Evolutionary conservation across 2,329 filamentous ascomycete genomes (phyloP).

Genomic region (Venturia aucupariae): DNA sequence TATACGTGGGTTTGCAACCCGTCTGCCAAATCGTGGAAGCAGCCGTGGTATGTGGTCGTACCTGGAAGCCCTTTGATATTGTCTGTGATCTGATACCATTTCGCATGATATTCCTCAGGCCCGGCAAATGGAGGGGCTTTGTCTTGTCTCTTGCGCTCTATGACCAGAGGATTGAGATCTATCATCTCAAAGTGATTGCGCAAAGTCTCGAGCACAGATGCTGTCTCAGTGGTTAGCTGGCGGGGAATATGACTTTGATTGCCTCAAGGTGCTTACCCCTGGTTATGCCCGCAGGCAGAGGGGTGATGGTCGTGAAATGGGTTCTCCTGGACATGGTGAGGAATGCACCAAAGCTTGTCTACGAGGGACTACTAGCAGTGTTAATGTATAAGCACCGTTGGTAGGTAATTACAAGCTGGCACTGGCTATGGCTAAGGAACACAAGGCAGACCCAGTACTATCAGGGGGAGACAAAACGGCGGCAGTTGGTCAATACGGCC

Average conservation of each 20-base stretch:
- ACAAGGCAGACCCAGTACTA: too few relatives aligned
- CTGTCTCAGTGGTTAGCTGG: conserved; percentile 18
- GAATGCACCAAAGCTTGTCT: too few relatives aligned
- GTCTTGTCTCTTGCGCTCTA: conserved; percentile 57
- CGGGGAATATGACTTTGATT: not conserved
- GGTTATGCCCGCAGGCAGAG: conserved; percentile 59
- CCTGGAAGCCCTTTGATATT: conserved; percentile 60
- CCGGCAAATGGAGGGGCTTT: conserved; percentile 56
- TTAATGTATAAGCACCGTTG: not conserved
- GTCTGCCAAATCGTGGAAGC: conserved; percentile 63
- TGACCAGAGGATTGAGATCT: conserved; percentile 74
- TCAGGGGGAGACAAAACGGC: too few relatives aligned
- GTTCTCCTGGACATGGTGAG: conserved; percentile 57
- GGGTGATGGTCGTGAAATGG: conserved; percentile 69
- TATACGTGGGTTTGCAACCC: conserved; percentile 78
- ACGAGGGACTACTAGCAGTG: too few relatives aligned
- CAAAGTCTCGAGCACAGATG: conserved; percentile 64
- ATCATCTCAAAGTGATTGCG: conserved; percentile 78
- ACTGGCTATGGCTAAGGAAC: not conserved
- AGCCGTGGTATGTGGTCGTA: conserved; percentile 65
- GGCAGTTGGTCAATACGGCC: too few relatives aligned
- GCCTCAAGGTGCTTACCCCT: conserved; percentile 29
- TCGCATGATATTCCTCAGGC: conserved; percentile 60
- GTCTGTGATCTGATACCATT: conserved; percentile 56
- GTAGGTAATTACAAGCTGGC: not conserved